Base-by-base conservation (phyloP, 805 yeast genomes). In the Candida odintsovae region DNA sequence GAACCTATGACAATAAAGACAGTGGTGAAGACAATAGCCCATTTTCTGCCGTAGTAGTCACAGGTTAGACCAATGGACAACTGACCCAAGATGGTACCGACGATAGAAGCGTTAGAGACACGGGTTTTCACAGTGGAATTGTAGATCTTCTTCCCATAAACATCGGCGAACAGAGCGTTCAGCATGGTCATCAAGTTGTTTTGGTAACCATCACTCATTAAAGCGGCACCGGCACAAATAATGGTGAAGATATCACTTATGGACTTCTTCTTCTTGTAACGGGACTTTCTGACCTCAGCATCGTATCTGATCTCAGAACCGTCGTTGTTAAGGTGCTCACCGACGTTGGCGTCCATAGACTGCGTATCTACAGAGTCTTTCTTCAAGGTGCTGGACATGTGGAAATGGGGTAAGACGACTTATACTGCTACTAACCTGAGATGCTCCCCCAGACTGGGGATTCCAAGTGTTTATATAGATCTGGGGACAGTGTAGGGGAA, bases 191-290 rank as follows among this genome's bases (percentile, higher is more conserved):
- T 82, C 51, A 82, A 74, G 54, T 79, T 82, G 59, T 84, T 84
- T 61, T 82, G 88, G 63, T 84, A 84, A 4, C 90, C 90, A 65
- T 86, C 94, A 20, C 86, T 78, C 56, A 83, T 77, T 58, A 86
- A 72, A 0, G 90, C 94, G 52, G 78, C 82, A 13, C 94, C 92
- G 21, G 58, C 71, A 64, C 86, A 78, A 40, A 80, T 57, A 50
- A 84, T 78, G 45, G 81, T 65, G 52, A 71, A 54, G 42, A 69
- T 62, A 51, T 69, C 72, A 5, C 69, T 59, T 39, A 54, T 38
- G 1, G 69, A 56, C 47, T 61, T 64, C 50, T 59, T 61, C 45
- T 54, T 52, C 11, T 36, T 15, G 39, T 44, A 54, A 33, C 65
- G 56, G n/a, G 44, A 46, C 21, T 41, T 25, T 50, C 62, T 52